Base-by-base conservation (phyloP, 768 basidiomycete genomes). In the Suillus americanus region DNA sequence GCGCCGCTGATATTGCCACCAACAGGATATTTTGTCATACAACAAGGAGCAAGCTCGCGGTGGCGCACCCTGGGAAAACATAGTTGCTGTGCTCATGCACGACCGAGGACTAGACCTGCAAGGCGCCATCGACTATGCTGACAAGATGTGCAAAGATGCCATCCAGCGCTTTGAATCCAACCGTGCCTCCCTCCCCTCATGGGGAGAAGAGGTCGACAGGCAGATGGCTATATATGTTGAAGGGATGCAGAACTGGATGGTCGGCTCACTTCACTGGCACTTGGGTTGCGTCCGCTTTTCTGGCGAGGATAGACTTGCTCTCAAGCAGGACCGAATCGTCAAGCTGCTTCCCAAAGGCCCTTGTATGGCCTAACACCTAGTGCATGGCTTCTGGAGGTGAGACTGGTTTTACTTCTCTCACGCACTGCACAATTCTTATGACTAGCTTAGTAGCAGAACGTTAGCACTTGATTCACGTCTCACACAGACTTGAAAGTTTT, bases 191-290 rank as follows among this genome's bases (percentile, higher is more conserved):
- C 61, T 91, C 3, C 89, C 89, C 12, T 85, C 85, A 1, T 90
- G 89, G 87, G 85, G 84, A 5, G 76, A 80, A 1, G 83, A 85
- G 48, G 72, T 89, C 51, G 88, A 90, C 70, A 74, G 73, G 20
- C 85, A 86, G 73, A 87, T 90, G 40, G 72, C 72, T 14, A 74
- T 76, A 20, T 91, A 90, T 64, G 79, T 90, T 45, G 74, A 81
- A 50, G 87, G 88, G 18, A 72, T 91, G 43, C 84, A 85, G 67
- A 82, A 87, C 65, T 90, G 89, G 89, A 88, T 90, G 67, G 83
- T 89, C 35, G 90, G 88, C 77, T 86, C 85, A 46, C 74, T 90
- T 46, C 84, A 89, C 65, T 92, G 90, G 90, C 87, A 86, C 72
- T 90, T 90, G 75, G 82, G 84, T 74, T 86, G 85, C 3, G 81